phyloP scores from a whole-genome alignment of 805 yeast species.

The Komagataella phaffii region DNA sequence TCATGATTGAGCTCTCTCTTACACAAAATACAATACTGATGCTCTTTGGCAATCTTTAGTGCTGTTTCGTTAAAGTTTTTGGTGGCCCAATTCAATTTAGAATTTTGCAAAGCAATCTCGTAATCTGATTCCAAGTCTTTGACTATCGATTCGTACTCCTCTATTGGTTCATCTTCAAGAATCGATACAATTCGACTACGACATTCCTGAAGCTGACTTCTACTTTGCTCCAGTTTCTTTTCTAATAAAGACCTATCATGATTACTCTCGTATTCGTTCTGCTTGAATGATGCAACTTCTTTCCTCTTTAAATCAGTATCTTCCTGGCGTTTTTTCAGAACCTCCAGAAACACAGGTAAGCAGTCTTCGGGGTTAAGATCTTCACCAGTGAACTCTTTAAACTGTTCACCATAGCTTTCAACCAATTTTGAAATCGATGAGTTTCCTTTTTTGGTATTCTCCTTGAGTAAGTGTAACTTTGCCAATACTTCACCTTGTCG shows the following conservation, averaged over 20 bases:
- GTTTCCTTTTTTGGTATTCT: conserved; percentile 14
- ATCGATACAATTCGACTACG: conserved; percentile 12
- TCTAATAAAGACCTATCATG: neutral
- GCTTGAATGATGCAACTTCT: neutral
- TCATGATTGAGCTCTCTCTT: conserved; percentile 43
- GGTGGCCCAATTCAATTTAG: conserved; percentile 59
- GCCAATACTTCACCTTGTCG: conserved; percentile 48
- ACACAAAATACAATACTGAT: conserved; percentile 61
- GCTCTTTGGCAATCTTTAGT: conserved; percentile 39
- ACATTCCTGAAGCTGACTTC: neutral
- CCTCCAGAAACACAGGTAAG: neutral
- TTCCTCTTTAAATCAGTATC: neutral
- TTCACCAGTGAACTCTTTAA: neutral
- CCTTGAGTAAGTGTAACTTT: conserved; percentile 30
- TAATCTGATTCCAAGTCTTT: conserved; percentile 49
- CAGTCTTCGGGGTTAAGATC: neutral
- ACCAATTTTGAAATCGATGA: conserved; percentile 3
- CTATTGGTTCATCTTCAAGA: conserved; percentile 26
- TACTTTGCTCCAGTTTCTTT: neutral
- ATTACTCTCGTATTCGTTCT: neutral
- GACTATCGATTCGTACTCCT: conserved; percentile 35
- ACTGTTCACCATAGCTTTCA: conserved; percentile 3
- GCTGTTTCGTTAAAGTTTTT: conserved; percentile 62
- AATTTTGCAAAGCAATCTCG: conserved; percentile 45
- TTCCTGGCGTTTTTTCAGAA: neutral